Percentiles rank a stretch among this genome's conserved stretches.
Evolutionary conservation across 495 filamentous ascomycete genomes (phyloP).

Genomic region (Margaritispora aquatica): DNA sequence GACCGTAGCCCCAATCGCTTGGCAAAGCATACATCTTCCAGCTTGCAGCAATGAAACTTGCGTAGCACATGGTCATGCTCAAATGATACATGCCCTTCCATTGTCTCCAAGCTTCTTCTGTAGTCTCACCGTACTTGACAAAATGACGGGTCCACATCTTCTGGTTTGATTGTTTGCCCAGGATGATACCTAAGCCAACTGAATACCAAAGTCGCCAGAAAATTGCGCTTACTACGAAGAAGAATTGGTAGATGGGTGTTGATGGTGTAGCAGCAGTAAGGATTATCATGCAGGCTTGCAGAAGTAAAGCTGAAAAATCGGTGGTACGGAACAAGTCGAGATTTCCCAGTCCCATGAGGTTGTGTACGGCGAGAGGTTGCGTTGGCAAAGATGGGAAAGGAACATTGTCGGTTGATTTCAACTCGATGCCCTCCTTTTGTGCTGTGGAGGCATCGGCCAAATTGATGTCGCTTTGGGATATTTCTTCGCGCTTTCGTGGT

Average conservation of each 20-base stretch:
- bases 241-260: constrained; percentile 60
- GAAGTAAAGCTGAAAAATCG: constrained; percentile 71
- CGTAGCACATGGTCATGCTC: constrained; percentile 82
- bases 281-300: constrained; percentile 64
- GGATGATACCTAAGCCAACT: constrained; percentile 76
- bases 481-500: constrained; percentile 53
- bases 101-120: constrained; percentile 89
- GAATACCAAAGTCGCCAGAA: constrained; percentile 90
- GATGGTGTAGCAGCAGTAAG: constrained; percentile 72
- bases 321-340: constrained; percentile 81
- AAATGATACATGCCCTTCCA: constrained; percentile 97
- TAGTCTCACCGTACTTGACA: constrained; percentile 88
- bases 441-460: constrained; percentile 30
- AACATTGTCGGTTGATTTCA: constrained; percentile 3
- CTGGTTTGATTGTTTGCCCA: constrained; percentile 77
- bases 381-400: background rate
- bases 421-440: constrained; percentile 32
- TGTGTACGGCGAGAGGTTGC: constrained; percentile 65
- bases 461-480: constrained; percentile 33
- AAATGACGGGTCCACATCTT: constrained; percentile 96
- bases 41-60: constrained; percentile 80
- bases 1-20: constrained; percentile 75
- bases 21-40: constrained; percentile 96
- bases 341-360: constrained; percentile 73
- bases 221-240: constrained; percentile 77